Evolutionary conservation across 2,329 filamentous ascomycete species (phyloP), one percentile per base, ranked within the genome.

Genomic region (Colletotrichum spinosum): DNA sequence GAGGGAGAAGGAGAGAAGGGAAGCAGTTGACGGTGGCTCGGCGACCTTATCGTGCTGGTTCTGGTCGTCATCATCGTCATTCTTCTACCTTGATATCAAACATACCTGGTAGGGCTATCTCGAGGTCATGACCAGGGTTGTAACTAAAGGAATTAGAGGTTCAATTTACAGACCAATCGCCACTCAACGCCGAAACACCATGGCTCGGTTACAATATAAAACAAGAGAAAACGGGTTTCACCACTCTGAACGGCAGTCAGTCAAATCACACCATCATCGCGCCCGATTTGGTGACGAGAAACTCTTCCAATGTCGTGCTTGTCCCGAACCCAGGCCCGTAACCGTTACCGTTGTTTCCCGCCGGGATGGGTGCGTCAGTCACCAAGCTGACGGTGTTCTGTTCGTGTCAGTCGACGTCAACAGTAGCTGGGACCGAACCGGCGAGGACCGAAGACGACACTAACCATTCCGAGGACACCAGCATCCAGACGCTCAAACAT

Each of bases 381-480:
- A 60, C 60, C 34, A 65, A 25, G 44, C 33, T 44, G 39, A 64
- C 64, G 8, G 64, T 67, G 3, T 67, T 67, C 64, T 67, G 49
- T 12, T 8, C 34, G 34, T 9, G 37, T 64, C 39, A 62, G 58
- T 25, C 17, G 8, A 25, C 11, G 15, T 42, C 9, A 33, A 35
- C 9, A 50, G 12, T 10, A 17, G 33, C 12, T 12, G 38, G n/a
- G 12, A 15, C 34, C 17, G 33, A 9, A 13, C n/a, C 6, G 9
- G 8, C 15, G 17, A 15, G 8, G n/a, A 34, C 4, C 25, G 42
- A 12, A 33, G 8, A 17, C 35, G 2, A 17, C 35, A 59, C 54
- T 54, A 11, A 67, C 64, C 44, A 88, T 83, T 60, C 87, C 88
- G 4, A 91, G 84, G 88, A 91, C 91, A 8, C 88, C 89, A 1